These are phyloP conservation scores for Collybiopsis confluens DNA, from an alignment of 768 basidiomycete species.

Conservation along the genomic window DNA sequence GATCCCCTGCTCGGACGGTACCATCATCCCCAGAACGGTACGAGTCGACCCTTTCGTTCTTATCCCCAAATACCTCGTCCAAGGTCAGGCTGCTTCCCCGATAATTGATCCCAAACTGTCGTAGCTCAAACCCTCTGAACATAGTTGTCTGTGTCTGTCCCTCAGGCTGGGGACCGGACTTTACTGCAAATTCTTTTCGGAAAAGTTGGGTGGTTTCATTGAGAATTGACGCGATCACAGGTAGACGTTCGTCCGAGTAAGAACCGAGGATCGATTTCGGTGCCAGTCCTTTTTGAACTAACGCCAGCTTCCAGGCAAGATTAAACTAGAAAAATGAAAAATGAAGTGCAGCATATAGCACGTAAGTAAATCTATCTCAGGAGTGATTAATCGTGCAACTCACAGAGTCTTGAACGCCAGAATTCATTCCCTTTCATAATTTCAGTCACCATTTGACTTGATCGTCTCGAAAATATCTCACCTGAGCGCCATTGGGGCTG, in stretches of 20 bases:
- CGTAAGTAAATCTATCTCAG: too few species aligned
- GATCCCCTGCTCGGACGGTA: too few species aligned
- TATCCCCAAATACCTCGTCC: too few species aligned
- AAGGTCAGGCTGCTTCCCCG: too few species aligned
- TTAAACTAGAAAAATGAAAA: conserved; percentile 27
- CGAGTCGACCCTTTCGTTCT: too few species aligned
- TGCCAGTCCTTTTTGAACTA: conserved; percentile 34
- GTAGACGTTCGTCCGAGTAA: conserved; percentile 41
- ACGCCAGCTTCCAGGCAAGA: conserved; percentile 41
- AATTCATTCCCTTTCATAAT: too few species aligned
- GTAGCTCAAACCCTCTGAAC: conserved; percentile 18
- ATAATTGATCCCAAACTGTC: conserved; percentile 42
- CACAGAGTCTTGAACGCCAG: conserved; percentile 36
- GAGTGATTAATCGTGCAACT: conserved; percentile 12
- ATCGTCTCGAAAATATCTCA: conserved; percentile 11
- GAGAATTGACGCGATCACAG: too few species aligned
- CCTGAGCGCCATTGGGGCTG: conserved; percentile 39
- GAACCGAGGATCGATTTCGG: conserved; percentile 31
- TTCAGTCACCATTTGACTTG: conserved; percentile 2
- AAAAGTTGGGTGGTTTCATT: conserved; percentile 28
- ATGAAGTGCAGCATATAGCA: neutral
- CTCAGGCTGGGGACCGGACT: too few species aligned
- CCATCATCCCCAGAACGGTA: too few species aligned
- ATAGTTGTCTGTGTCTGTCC: neutral
- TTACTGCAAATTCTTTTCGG: conserved; percentile 17